Base-by-base conservation (phyloP, 441 rosid genomes). In the Omphalea diandra region DNA sequence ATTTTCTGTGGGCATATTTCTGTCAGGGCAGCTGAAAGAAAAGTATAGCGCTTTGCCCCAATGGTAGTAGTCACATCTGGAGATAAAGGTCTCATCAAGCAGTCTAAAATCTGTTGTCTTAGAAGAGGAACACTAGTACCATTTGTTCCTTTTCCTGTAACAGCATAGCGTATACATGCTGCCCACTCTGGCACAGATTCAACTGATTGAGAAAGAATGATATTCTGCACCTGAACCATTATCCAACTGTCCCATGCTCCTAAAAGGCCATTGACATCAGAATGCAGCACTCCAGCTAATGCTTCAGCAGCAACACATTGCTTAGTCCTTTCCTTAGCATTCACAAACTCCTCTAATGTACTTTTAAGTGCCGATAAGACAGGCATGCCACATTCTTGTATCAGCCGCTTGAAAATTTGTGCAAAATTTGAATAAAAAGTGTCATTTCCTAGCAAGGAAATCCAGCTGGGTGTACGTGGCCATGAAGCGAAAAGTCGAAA, bases 381-480 rank as follows among this genome's bases (percentile, higher is more conserved):
- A 72, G 97, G 88, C 79, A 89, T 77, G 64, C 99, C 99, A 81
- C 99, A 96, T 82, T 96, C 99, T 85, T 96, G 99, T 75, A 85
- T 75, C 63, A 96, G 79, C 43, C 98, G 90, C 92, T 96, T 96
- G 77, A 96, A 96, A 78, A 93, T 91, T 62, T 95, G 84, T 33
- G 99, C 98, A 86, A 93, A 91, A 80, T 86, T 88, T 68, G 99
- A 80, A 85, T 93, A 91, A 77, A 96, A 96, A 17, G 91, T 96
- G 79, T 91, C 94, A 81, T 77, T 86, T 80, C 98, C 99, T 78
- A 93, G 73, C 79, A 96, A 79, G 79, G 99, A 93, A 52, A 91
- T 91, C 98, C 99, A 96, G 78, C 93, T 90, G 68, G 99, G 99
- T 71, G 99, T 96, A 47, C 96, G 96, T 66, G 99, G 99, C 99